Conservation (phyloP, 495 filamentous ascomycete genomes). For the Thermothielavioides terrestris region DNA sequence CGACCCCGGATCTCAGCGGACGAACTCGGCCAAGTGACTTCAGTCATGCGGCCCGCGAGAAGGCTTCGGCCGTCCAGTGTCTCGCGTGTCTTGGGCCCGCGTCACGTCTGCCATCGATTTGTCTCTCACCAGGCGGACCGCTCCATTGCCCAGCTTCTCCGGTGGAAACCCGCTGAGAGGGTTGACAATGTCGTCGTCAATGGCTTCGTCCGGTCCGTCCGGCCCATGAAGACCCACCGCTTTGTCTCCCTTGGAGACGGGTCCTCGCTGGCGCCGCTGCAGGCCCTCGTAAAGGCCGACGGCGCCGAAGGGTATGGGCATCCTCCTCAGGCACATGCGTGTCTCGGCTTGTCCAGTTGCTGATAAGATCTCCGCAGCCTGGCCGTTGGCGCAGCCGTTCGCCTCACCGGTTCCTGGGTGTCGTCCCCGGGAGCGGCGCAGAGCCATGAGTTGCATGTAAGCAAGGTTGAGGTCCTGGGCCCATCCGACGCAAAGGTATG, state of each 20-base stretch:
- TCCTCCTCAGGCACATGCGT: slow-evolving; percentile 9
- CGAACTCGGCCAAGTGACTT: neutral
- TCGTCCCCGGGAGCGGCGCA: slow-evolving; percentile 63
- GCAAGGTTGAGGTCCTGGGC: slow-evolving; percentile 61
- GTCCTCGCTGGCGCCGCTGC: slow-evolving; percentile 67
- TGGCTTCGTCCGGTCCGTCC: slow-evolving; percentile 76
- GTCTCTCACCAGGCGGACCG: slow-evolving; percentile 15
- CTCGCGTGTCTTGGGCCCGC: slow-evolving; percentile 2
- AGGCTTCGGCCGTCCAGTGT: slow-evolving; percentile 10
- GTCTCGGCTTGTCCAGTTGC: slow-evolving; percentile 18
- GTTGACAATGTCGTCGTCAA: slow-evolving; percentile 44
- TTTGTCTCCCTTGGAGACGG: slow-evolving; percentile 88
- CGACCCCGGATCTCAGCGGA: neutral
- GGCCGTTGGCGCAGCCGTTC: slow-evolving; percentile 69
- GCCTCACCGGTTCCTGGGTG: slow-evolving; percentile 71
- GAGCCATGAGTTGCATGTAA: slow-evolving; percentile 69
- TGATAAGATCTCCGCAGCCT: slow-evolving; percentile 48
- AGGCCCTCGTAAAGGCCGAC: slow-evolving; percentile 69
- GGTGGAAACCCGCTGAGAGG: slow-evolving; percentile 22
- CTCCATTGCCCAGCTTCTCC: slow-evolving; percentile 23
- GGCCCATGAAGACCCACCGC: slow-evolving; percentile 71
- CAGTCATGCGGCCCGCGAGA: slow-evolving; percentile 15
- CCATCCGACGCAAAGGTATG: slow-evolving; percentile 68
- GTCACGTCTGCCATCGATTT: slow-evolving; percentile 9
- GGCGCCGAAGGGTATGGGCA: slow-evolving; percentile 51